Percentiles rank a stretch among this genome's conserved stretches.
Evolutionary conservation across 208 protist species (phyloP).

Genomic region (Trypanosoma rangeli): DNA sequence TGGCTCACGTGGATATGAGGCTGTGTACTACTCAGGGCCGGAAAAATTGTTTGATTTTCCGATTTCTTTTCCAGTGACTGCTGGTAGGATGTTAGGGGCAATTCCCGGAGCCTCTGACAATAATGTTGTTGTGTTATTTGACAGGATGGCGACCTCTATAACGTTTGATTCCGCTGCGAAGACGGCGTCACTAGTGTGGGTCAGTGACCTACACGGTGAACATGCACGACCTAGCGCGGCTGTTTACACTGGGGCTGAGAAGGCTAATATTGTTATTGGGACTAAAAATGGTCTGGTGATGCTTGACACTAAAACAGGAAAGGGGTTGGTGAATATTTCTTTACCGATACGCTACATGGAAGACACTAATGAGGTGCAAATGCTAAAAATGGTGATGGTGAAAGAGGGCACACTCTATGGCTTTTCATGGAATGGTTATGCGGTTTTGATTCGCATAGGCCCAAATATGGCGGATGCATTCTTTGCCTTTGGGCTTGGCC

Average conservation of each 20-base stretch:
- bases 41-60: conserved; percentile 2
- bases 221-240: conserved; percentile 1
- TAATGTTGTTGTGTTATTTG: conserved; percentile 23
- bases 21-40: conserved; percentile 7
- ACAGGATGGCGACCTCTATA: conserved; percentile 7
- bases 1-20: neutral
- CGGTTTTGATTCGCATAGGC: neutral
- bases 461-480: neutral
- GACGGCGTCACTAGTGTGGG: conserved; percentile 8
- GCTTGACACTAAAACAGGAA: neutral
- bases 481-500: conserved; percentile 27
- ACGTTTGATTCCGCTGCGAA: conserved; percentile 2
- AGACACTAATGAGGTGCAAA: conserved; percentile 8
- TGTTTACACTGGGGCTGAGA: conserved; percentile 2
- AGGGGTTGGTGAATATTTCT: conserved; percentile 21
- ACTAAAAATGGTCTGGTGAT: conserved; percentile 22
- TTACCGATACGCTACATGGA: conserved; percentile 7
- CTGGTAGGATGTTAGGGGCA: conserved; percentile 3
- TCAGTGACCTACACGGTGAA: conserved; percentile 17
- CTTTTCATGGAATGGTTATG: conserved; percentile 26
- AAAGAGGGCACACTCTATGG: conserved; percentile 7
- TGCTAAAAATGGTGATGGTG: conserved; percentile 10
- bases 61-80: neutral
- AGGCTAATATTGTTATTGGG: conserved; percentile 20
- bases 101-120: conserved; percentile 11